A percentile compares a stretch with the other conserved stretches of the same genome.
Evolutionary conservation across 129 eudicot species (phyloP).

Genomic region (Arctium lappa): DNA sequence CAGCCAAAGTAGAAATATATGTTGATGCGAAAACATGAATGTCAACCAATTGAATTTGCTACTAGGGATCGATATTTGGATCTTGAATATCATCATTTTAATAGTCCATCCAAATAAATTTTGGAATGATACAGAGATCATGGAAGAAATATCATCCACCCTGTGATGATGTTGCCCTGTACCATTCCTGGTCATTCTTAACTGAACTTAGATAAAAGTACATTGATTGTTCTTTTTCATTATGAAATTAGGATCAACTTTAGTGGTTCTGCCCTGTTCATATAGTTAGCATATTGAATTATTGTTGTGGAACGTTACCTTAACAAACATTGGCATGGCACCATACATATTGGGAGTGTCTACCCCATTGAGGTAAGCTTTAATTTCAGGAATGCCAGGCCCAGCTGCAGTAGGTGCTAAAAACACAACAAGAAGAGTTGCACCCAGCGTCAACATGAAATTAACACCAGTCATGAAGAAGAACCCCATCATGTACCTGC

Average conservation of each 20-base stretch:
- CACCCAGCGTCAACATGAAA: constrained; percentile 54
- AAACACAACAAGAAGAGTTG: constrained; percentile 64
- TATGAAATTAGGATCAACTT: neutral
- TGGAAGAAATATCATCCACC: neutral
- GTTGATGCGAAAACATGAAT: neutral
- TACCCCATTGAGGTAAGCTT: constrained; percentile 93
- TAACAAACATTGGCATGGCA: constrained; percentile 75
- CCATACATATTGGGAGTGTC: constrained; percentile 96
- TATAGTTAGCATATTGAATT: neutral
- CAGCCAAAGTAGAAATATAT: neutral
- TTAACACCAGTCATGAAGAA: constrained; percentile 55
- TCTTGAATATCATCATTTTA: neutral
- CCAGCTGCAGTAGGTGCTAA: constrained; percentile 99
- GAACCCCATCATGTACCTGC: constrained; percentile 84
- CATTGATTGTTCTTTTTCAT: neutral
- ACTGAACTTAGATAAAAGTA: neutral
- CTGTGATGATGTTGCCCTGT: neutral
- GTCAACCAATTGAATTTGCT: neutral
- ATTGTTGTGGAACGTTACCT: constrained; percentile 34
- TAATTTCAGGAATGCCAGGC: constrained; percentile 95
- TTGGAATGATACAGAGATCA: neutral
- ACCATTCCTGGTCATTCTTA: neutral
- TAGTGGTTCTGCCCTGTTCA: neutral
- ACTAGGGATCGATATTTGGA: neutral
- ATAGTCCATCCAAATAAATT: neutral